Percentiles rank a stretch among this genome's conserved stretches.
These are phyloP conservation scores for Aphanomyces cochlioides DNA, from an alignment of 352 stramenopile genomes.

Conservation along the genomic window DNA sequence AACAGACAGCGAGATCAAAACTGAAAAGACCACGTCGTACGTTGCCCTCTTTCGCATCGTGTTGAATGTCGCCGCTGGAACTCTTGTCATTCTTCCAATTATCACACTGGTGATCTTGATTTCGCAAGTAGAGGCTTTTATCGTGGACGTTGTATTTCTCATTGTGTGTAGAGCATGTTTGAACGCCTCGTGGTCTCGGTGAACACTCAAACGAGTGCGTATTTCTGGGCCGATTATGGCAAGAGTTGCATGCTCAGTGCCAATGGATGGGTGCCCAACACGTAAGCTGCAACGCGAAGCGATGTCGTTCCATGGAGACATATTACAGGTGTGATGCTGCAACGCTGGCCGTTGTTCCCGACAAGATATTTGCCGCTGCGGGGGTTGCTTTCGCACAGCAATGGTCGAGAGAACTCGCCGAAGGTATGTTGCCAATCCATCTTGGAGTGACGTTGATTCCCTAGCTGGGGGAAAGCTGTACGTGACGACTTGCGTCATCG, in stretches of 20 bases:
- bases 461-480: slow-evolving; percentile 1
- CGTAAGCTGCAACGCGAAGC: background rate
- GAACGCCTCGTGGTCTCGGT: slow-evolving; percentile 2
- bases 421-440: slow-evolving; percentile 1
- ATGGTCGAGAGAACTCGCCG: background rate
- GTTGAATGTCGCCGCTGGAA: slow-evolving; percentile 12
- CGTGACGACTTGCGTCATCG: slow-evolving; percentile 27
- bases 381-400: slow-evolving; percentile 5
- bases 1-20: background rate
- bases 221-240: slow-evolving; percentile 12
- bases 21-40: slow-evolving; percentile 9
- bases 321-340: slow-evolving; percentile 1
- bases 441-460: background rate
- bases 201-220: slow-evolving; percentile 5
- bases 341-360: background rate
- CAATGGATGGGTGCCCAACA: slow-evolving; percentile 7
- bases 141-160: background rate
- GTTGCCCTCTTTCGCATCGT: slow-evolving; percentile 10
- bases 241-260: background rate
- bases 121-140: slow-evolving; percentile 3
- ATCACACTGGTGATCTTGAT: background rate
- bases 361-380: background rate
- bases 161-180: slow-evolving; percentile 24
- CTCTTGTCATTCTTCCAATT: slow-evolving; percentile 1
- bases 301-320: background rate